These are phyloP conservation scores for Hippophae rhamnoides DNA, from an alignment of 306 rosid genomes.

Conservation along the genomic window DNA sequence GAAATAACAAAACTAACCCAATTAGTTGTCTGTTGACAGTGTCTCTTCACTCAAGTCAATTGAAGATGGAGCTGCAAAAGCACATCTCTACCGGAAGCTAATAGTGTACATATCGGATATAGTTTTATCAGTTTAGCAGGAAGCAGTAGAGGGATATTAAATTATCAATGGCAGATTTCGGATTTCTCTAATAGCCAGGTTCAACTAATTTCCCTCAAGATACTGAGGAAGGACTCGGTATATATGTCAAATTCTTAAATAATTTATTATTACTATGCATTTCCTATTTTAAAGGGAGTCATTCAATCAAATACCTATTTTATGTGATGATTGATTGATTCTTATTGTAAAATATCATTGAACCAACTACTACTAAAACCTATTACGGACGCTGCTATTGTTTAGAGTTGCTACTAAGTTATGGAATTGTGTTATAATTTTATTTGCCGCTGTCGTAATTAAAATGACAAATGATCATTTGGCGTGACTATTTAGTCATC, in stretches of 20 bases:
- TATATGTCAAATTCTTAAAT: slow-evolving; percentile 35
- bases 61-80: slow-evolving; percentile 87
- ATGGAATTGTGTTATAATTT: too few species aligned
- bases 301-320: slow-evolving; percentile 39
- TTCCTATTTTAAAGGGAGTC: slow-evolving; percentile 38
- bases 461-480: too few species aligned
- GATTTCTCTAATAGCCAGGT: slow-evolving; percentile 42
- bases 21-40: slow-evolving; percentile 39
- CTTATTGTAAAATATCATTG: slow-evolving; percentile 44
- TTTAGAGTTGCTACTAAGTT: too few species aligned
- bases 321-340: slow-evolving; percentile 39
- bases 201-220: slow-evolving; percentile 36
- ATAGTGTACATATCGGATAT: slow-evolving; percentile 67
- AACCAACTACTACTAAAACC: slow-evolving; percentile 14
- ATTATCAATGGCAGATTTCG: slow-evolving; percentile 35
- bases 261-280: not conserved
- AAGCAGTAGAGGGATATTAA: slow-evolving; percentile 29
- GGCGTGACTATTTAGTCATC: too few species aligned
- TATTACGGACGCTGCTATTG: too few species aligned
- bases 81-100: slow-evolving; percentile 34
- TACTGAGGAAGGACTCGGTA: slow-evolving; percentile 42
- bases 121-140: slow-evolving; percentile 50
- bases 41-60: slow-evolving; percentile 63
- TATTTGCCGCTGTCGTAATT: too few species aligned
- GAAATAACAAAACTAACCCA: slow-evolving; percentile 6